Evolutionary conservation across 2,329 filamentous ascomycete species (phyloP).

Genomic region (Fusarium sp.): DNA sequence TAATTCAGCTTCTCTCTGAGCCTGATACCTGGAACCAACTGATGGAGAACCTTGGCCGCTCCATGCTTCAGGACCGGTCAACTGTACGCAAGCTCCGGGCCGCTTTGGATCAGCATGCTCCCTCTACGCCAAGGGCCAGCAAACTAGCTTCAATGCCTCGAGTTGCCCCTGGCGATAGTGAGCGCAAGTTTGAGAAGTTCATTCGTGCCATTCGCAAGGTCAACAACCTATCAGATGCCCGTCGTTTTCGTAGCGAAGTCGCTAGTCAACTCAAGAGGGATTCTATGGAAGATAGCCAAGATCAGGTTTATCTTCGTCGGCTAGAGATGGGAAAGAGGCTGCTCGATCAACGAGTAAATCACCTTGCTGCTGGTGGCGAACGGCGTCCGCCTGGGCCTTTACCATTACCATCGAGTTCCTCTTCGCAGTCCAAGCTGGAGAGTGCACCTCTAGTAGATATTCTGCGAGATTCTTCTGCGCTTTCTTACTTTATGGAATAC

Average conservation of each 20-base stretch:
- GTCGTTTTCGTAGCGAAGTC: slow-evolving; percentile 91
- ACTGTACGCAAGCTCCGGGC: slow-evolving; percentile 92
- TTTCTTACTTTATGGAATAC: slow-evolving; percentile 99
- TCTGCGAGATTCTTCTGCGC: slow-evolving; percentile 86
- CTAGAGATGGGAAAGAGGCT: slow-evolving; percentile 92
- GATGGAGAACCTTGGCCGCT: slow-evolving; percentile 88
- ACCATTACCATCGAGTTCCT: slow-evolving; percentile 38
- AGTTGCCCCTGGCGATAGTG: slow-evolving; percentile 83
- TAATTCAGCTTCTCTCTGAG: slow-evolving; percentile 83
- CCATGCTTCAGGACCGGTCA: slow-evolving; percentile 92
- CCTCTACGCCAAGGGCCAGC: slow-evolving; percentile 75
- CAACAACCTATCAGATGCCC: slow-evolving; percentile 91
- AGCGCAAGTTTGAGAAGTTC: slow-evolving; percentile 94
- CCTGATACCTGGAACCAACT: slow-evolving; percentile 98
- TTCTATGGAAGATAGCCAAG: slow-evolving; percentile 79
- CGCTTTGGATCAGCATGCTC: slow-evolving; percentile 92
- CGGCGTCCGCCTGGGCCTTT: slow-evolving; percentile 49
- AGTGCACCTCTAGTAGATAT: slow-evolving; percentile 84
- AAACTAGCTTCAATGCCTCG: slow-evolving; percentile 80
- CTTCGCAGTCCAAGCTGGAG: slow-evolving; percentile 71
- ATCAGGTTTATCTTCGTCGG: slow-evolving; percentile 86
- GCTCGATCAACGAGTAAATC: slow-evolving; percentile 87
- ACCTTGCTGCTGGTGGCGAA: slow-evolving; percentile 77
- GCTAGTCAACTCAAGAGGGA: slow-evolving; percentile 92
- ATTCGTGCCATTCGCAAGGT: slow-evolving; percentile 89